Evolutionary conservation across 2,329 filamentous ascomycete species (phyloP).

Genomic region (Ceratocystis papillata): DNA sequence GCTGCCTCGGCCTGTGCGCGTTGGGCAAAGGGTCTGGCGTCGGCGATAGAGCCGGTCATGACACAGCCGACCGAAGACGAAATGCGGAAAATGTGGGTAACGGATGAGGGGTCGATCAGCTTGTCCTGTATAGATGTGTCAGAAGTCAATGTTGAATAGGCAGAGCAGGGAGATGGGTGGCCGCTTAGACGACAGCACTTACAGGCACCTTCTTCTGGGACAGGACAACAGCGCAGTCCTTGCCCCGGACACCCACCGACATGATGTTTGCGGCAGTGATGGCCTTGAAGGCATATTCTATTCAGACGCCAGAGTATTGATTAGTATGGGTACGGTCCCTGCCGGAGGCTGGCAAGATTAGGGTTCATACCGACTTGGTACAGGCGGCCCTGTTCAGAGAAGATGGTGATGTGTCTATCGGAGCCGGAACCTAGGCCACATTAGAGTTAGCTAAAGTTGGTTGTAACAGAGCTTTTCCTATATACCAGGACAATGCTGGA

Average conservation of each 20-base stretch:
- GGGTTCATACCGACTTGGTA: constrained; percentile 89
- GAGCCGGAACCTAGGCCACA: constrained; percentile 51
- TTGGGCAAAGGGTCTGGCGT: constrained; percentile 85
- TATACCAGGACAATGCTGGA: neutral
- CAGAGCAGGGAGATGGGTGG: neutral
- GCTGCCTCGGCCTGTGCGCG: constrained; percentile 91
- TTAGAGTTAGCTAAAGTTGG: neutral
- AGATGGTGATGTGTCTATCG: constrained; percentile 99
- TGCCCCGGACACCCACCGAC: constrained; percentile 88
- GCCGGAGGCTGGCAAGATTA: neutral
- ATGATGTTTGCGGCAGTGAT: constrained; percentile 99
- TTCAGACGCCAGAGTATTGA: constrained; percentile 14
- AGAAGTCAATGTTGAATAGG: neutral
- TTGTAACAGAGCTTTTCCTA: neutral
- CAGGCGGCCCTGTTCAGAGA: constrained; percentile 93
- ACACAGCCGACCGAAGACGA: constrained; percentile 95
- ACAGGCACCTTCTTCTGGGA: constrained; percentile 99
- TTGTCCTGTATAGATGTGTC: constrained; percentile 59
- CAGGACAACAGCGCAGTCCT: constrained; percentile 91
- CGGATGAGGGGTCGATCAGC: constrained; percentile 92
- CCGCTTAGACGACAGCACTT: constrained; percentile 35
- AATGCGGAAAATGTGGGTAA: constrained; percentile 94
- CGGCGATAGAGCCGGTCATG: constrained; percentile 97
- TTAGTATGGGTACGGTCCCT: neutral
- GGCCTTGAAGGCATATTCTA: constrained; percentile 99